Evolutionary conservation across 805 yeast genomes (phyloP), one percentile per base, ranked within the genome.

Genomic region (Pichia heedii): DNA sequence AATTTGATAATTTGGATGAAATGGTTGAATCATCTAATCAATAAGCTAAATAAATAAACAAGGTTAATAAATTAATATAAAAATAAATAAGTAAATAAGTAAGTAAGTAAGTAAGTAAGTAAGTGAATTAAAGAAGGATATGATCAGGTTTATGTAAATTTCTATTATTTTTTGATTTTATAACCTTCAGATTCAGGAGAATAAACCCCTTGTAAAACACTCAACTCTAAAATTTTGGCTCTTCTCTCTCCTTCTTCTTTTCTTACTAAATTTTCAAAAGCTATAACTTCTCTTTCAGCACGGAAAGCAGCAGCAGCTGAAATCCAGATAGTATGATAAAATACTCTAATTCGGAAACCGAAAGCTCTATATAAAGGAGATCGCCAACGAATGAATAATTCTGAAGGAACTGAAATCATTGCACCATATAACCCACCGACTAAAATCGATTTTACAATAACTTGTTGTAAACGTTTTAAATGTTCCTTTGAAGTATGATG

Each of bases 361-460:
- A 64, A 59, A 22, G 65, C 61, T 44, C 69, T 52, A 47, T 62
- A 65, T 22, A 57, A 50, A 15, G 68, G 68, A 1, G 66, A 65
- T 34, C 60, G 52, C 69, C 68, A 65, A 35, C 65, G 47, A 3
- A 65, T 48, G 2, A 65, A 34, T 29, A 63, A 45, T 43, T 64
- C 68, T 3, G 67, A 53, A 1, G 69, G 69, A 18, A 64, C 58
- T 11, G 68, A 62, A 26, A 65, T 51, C 41, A 65, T 47, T 3
- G 68, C 65, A 16, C 69, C 69, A 40, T 65, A 65, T 12, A 63
- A 47, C 6, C 61, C 68, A 22, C 69, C 69, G 13, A 54, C 49
- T 20, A 62, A 43, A 5, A 61, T 62, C 5, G 67, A 57, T 40
- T 56, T 54, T 9, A 56, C n/a, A 8, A 65, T 62, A 13, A 62